phyloP scores from a whole-genome alignment of 768 basidiomycete genomes.

The Mycena polygramma region DNA sequence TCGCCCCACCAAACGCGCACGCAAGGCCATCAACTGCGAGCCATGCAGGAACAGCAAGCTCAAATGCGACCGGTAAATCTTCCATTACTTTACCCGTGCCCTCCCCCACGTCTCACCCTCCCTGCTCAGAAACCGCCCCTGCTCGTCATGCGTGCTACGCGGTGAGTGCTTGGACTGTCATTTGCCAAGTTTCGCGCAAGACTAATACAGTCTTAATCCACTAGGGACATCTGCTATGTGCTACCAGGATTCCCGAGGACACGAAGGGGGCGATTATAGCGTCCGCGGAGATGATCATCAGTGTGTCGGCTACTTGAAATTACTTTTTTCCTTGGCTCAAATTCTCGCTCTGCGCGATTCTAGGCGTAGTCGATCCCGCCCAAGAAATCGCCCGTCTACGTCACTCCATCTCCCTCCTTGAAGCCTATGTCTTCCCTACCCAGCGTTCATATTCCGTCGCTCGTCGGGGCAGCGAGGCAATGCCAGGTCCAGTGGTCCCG shows the following conservation, averaged over 20 bases:
- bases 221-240: constrained; percentile 84
- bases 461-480: constrained; percentile 52
- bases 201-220: constrained; percentile 30
- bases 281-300: constrained; percentile 73
- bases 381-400: constrained; percentile 77
- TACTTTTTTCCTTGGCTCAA: constrained; percentile 32
- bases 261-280: constrained; percentile 65
- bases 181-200: constrained; percentile 18
- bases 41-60: constrained; percentile 90
- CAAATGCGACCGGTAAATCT: constrained; percentile 80
- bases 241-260: constrained; percentile 81
- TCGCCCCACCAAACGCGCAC: constrained; percentile 83
- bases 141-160: constrained; percentile 87
- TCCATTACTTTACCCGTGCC: constrained; percentile 13
- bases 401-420: constrained; percentile 76
- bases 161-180: constrained; percentile 58
- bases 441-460: constrained; percentile 51
- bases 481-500: constrained; percentile 51
- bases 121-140: constrained; percentile 79
- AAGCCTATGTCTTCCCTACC: constrained; percentile 67
- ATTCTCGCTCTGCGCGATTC: constrained; percentile 23
- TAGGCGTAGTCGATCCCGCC: constrained; percentile 70
- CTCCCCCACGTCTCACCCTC: constrained; percentile 20
- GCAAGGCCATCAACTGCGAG: constrained; percentile 92
- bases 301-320: constrained; percentile 53